Percentiles rank a stretch among this genome's conserved stretches.
Conservation (phyloP, 768 basidiomycete genomes). For the Panellus pusillus region DNA sequence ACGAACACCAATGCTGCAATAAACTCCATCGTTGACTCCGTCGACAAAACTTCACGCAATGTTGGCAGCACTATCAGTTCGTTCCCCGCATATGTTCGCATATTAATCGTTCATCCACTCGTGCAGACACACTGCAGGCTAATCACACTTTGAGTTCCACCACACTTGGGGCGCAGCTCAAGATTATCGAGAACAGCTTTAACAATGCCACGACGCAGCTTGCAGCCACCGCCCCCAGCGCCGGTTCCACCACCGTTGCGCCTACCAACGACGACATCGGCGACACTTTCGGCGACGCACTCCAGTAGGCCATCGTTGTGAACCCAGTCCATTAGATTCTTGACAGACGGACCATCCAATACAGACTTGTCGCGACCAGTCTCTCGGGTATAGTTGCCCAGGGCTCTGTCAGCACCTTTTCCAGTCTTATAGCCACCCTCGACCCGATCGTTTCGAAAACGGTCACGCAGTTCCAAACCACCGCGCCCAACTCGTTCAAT, state of each 20-base stretch:
- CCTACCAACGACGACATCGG: slow-evolving; percentile 39
- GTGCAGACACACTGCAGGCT: slow-evolving; percentile 28
- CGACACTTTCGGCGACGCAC: slow-evolving; percentile 28
- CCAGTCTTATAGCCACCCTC: slow-evolving; percentile 25
- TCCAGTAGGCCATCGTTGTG: slow-evolving; percentile 26
- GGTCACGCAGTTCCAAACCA: slow-evolving; percentile 30
- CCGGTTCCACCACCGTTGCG: slow-evolving; percentile 30
- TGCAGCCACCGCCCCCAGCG: slow-evolving; percentile 27
- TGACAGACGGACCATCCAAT: background rate
- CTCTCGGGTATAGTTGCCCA: slow-evolving; percentile 30
- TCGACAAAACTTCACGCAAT: slow-evolving; percentile 25
- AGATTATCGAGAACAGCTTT: slow-evolving; percentile 28
- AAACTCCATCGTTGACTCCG: slow-evolving; percentile 25
- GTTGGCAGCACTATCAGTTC: slow-evolving; percentile 29
- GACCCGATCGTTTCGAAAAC: slow-evolving; percentile 31
- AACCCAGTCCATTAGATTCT: background rate
- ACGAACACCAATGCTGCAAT: slow-evolving; percentile 36
- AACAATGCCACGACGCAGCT: slow-evolving; percentile 25
- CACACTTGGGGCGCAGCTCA: slow-evolving; percentile 31
- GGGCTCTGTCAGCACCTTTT: slow-evolving; percentile 28
- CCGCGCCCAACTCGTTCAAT: slow-evolving; percentile 26
- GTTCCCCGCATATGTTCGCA: background rate
- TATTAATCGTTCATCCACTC: slow-evolving; percentile 8
- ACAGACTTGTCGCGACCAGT: slow-evolving; percentile 29
- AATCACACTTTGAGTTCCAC: slow-evolving; percentile 29